Base-by-base conservation (phyloP, 371 early-diverging fungal genomes). In the Mortierella sp. region DNA sequence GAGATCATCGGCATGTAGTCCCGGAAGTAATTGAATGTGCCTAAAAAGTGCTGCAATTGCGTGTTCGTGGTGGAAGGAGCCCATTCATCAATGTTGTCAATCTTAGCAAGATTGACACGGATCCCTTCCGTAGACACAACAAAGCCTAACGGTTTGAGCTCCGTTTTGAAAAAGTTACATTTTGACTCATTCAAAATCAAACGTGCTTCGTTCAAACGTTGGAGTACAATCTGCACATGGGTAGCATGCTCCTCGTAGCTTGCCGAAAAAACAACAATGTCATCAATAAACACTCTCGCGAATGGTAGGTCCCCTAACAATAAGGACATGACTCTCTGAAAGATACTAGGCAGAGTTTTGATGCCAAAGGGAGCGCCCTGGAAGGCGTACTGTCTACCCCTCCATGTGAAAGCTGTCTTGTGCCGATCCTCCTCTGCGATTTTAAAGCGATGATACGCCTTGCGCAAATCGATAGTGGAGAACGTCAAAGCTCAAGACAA, bases 41-140 rank as follows among this genome's bases (percentile, higher is more conserved):
- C 82, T 23, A 69, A 37, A 37, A 76, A 61, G 26, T 84, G 84
- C 53, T 83, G 57, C 4, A 85, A 28, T 58, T 19, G 7, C 51
- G 23, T 37, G 37, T 37, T 9, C 9, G 3, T 37, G 37, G 37
- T n/a, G n/a, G n/a, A n/a, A n/a, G n/a, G n/a, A n/a, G n/a, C 37
- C 37, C 37, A 37, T 3, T 37, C 37, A 37, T 37, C 37, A 37
- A 37, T 37, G 9, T 37, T 37, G 5, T 3, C 37, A 37, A 37
- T 3, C 9, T 37, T 37, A 3, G 37, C 3, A 37, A 9, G 37
- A 9, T 37, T 9, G 37, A 37, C 9, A 37, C 37, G 37, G 9
- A 37, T 9, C 3, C 37, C 37, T 37, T 37, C 37, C 37, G 37
- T 37, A 3, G 37, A 37, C 5, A 37, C 37, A 37, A 37, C 9